Conservation (phyloP, 1,139 yeast genomes). For the Lodderomyces jiufengensis region DNA sequence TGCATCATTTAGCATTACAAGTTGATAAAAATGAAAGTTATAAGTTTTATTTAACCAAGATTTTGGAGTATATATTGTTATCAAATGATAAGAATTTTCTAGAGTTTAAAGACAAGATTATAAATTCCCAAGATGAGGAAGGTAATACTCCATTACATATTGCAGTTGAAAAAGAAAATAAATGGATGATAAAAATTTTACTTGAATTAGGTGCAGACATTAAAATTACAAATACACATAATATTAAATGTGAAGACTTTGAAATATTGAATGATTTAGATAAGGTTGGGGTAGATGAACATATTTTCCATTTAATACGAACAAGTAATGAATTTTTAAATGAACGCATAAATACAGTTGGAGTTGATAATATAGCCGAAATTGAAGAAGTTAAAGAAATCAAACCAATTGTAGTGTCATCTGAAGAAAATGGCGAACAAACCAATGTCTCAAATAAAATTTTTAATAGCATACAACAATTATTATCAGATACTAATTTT, state of each 20-base stretch:
- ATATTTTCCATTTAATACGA: slow-evolving; percentile 32
- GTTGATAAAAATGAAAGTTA: slow-evolving; percentile 29
- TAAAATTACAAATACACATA: slow-evolving; percentile 73
- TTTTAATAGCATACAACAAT: slow-evolving; percentile 41
- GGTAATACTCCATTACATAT: slow-evolving; percentile 90
- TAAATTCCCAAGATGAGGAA: slow-evolving; percentile 70
- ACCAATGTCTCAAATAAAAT: slow-evolving; percentile 27
- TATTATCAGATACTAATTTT: slow-evolving; percentile 34
- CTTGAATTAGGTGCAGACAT: slow-evolving; percentile 87
- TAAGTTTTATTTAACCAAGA: slow-evolving; percentile 70
- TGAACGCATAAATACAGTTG: slow-evolving; percentile 20
- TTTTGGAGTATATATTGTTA: slow-evolving; percentile 77
- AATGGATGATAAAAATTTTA: slow-evolving; percentile 74
- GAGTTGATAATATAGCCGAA: slow-evolving; percentile 20
- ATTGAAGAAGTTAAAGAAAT: slow-evolving; percentile 21
- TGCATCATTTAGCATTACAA: slow-evolving; percentile 35
- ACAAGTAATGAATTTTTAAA: slow-evolving; percentile 35
- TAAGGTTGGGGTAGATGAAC: slow-evolving; percentile 24
- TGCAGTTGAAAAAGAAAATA: slow-evolving; percentile 85
- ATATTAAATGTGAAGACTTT: slow-evolving; percentile 81
- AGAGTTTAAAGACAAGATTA: slow-evolving; percentile 61
- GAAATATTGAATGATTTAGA: slow-evolving; percentile 50
- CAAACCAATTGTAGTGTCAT: slow-evolving; percentile 7
- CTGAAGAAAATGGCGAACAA: neutral
- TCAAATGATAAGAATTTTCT: slow-evolving; percentile 47